These are phyloP conservation scores for Talaromyces pinophilus DNA, from an alignment of 2,329 filamentous ascomycete species.

Conservation along the genomic window DNA sequence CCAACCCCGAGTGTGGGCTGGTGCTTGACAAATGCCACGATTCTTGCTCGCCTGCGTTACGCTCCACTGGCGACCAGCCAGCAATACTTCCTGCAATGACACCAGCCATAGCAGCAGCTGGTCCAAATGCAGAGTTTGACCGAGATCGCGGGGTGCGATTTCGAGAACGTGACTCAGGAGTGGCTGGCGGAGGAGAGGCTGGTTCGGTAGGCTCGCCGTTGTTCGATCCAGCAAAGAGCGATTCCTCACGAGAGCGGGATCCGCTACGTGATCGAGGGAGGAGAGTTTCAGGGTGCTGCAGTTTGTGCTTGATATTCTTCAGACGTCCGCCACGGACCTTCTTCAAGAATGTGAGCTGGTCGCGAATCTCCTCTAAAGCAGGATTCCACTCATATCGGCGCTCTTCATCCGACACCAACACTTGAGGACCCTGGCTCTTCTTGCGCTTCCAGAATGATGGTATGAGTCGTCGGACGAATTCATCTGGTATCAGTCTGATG, in stretches of 20 bases:
- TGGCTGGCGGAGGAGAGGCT: slow-evolving; percentile 49
- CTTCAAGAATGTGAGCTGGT: slow-evolving; percentile 65
- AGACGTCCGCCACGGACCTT: slow-evolving; percentile 64
- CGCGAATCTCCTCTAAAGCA: slow-evolving; percentile 62
- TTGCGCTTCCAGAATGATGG: slow-evolving; percentile 43
- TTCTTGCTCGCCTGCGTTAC: slow-evolving; percentile 41
- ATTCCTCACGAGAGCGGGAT: slow-evolving; percentile 45
- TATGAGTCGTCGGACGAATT: slow-evolving; percentile 50
- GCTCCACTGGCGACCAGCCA: slow-evolving; percentile 64
- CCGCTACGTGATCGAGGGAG: slow-evolving; percentile 48
- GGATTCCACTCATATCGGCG: slow-evolving; percentile 59
- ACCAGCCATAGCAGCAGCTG: slow-evolving; percentile 65
- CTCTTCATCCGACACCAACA: slow-evolving; percentile 50
- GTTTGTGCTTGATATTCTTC: slow-evolving; percentile 60
- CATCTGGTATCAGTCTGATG: slow-evolving; percentile 62
- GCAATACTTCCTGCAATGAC: slow-evolving; percentile 66
- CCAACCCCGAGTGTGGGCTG: slow-evolving; percentile 42
- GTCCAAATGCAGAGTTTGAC: slow-evolving; percentile 60
- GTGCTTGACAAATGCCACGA: slow-evolving; percentile 41
- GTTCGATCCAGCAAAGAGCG: slow-evolving; percentile 56
- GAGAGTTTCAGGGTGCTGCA: slow-evolving; percentile 57
- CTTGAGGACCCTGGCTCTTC: slow-evolving; percentile 39
- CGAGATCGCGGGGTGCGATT: slow-evolving; percentile 54
- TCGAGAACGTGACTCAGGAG: slow-evolving; percentile 56
- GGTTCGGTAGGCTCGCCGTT: slow-evolving; percentile 49